Evolutionary conservation across 768 basidiomycete genomes (phyloP).

Genomic region (Rhodosporidiobolus sp.): DNA sequence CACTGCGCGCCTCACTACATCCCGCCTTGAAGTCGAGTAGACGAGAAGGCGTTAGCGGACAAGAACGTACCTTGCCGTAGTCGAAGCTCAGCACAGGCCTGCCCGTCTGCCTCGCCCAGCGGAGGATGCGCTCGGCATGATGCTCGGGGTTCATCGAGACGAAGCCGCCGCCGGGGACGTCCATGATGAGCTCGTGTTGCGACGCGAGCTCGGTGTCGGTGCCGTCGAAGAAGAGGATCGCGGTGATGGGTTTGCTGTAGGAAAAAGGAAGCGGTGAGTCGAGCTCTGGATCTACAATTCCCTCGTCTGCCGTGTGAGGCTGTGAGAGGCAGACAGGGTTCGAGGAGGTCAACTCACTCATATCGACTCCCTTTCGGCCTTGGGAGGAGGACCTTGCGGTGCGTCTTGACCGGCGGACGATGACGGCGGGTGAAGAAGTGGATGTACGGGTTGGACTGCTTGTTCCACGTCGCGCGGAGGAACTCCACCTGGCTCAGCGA

Average conservation of each 20-base stretch:
- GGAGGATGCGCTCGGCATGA: constrained; percentile 86
- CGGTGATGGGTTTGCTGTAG: constrained; percentile 70
- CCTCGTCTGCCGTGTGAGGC: background rate
- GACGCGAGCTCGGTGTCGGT: constrained; percentile 62
- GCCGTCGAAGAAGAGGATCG: constrained; percentile 75
- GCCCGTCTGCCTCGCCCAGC: constrained; percentile 76
- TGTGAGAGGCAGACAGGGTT: background rate
- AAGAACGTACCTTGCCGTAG: constrained; percentile 82
- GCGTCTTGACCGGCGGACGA: constrained; percentile 62
- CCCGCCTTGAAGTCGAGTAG: no score
- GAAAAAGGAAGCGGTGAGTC: background rate
- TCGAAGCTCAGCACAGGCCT: constrained; percentile 81
- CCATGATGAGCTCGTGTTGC: constrained; percentile 77
- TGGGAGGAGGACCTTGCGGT: constrained; percentile 74
- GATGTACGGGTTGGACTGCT: constrained; percentile 87
- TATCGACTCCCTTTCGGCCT: constrained; percentile 73
- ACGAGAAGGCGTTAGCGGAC: background rate
- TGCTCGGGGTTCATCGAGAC: constrained; percentile 94
- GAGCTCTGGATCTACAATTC: background rate
- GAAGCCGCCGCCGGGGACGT: constrained; percentile 94
- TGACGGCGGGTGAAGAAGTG: constrained; percentile 59
- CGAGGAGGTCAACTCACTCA: constrained; percentile 11
- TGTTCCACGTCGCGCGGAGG: constrained; percentile 94
- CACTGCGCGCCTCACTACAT: background rate
- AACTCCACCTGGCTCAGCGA: constrained; percentile 95